These are phyloP conservation scores for Hygrocybe coccinea DNA, from an alignment of 768 basidiomycete species.

Conservation along the genomic window DNA sequence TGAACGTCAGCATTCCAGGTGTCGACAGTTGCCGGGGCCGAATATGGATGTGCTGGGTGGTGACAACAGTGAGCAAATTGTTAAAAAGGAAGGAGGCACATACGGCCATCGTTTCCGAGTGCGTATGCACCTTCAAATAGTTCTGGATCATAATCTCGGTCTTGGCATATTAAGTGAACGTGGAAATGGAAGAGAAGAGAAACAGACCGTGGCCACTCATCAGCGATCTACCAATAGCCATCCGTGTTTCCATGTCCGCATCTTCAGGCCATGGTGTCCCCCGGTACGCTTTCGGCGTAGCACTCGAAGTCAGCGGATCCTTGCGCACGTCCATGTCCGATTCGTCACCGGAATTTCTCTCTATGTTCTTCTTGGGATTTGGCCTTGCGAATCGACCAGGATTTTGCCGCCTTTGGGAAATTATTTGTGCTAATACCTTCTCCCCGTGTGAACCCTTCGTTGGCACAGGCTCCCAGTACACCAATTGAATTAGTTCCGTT, in stretches of 20 bases:
- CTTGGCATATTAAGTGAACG: constrained; percentile 11
- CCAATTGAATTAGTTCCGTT: constrained; percentile 17
- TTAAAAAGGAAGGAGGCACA: constrained; percentile 1
- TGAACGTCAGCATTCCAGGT: constrained; percentile 7
- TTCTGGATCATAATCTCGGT: constrained; percentile 19
- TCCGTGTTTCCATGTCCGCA: constrained; percentile 16
- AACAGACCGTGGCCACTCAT: constrained; percentile 20
- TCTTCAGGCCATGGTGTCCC: constrained; percentile 9
- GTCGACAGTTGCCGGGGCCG: constrained; percentile 5
- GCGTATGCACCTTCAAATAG: constrained; percentile 17
- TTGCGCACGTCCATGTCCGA: not conserved
- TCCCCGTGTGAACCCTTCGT: constrained; percentile 11
- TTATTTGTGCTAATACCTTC: not conserved
- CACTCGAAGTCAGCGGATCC: not conserved
- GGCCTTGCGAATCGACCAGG: constrained; percentile 8
- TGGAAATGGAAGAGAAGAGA: constrained; percentile 1
- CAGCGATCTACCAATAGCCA: constrained; percentile 17
- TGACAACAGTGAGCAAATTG: constrained; percentile 7
- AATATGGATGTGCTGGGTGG: constrained; percentile 7
- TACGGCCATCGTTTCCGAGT: constrained; percentile 1
- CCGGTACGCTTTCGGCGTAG: not conserved
- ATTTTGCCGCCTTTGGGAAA: constrained; percentile 10
- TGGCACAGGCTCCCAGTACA: constrained; percentile 20
- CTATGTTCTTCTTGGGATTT: constrained; percentile 5
- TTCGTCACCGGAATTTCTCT: constrained; percentile 10